Percentiles rank a stretch among this genome's conserved stretches.
Evolutionary conservation across 768 basidiomycete species (phyloP).

Genomic region (Pulveroboletus sp.): DNA sequence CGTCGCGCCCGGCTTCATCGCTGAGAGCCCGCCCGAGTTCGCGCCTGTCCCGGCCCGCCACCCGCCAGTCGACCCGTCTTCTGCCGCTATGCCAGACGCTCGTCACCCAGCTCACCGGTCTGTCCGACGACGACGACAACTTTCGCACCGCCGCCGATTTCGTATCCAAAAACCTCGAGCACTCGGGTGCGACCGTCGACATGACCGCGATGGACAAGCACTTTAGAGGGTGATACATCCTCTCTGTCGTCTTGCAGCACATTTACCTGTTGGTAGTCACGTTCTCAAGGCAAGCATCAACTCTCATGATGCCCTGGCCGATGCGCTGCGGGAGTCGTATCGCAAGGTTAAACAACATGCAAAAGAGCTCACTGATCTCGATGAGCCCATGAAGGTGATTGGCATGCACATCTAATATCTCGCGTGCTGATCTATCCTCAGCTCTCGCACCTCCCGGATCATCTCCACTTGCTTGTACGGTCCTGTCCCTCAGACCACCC

Average conservation of each 20-base stretch:
- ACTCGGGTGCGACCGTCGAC: constrained; percentile 51
- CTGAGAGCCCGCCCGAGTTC: constrained; percentile 37
- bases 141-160: constrained; percentile 51
- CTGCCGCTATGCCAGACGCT: constrained; percentile 52
- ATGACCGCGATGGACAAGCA: constrained; percentile 52
- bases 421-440: constrained; percentile 24
- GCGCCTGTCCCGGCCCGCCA: constrained; percentile 49
- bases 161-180: constrained; percentile 56
- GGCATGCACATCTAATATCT: neutral
- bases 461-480: constrained; percentile 69
- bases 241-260: constrained; percentile 1
- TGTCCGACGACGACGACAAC: constrained; percentile 40
- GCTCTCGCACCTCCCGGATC: constrained; percentile 61
- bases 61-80: constrained; percentile 48
- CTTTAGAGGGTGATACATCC: constrained; percentile 45
- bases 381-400: constrained; percentile 59
- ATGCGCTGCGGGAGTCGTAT: constrained; percentile 56
- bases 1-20: constrained; percentile 40
- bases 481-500: too few relatives aligned
- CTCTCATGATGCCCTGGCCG: constrained; percentile 55
- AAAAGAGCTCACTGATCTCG: constrained; percentile 52
- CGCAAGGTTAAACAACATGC: constrained; percentile 47
- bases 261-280: constrained; percentile 38
- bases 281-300: constrained; percentile 68
- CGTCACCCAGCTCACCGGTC: constrained; percentile 50